A percentile compares a stretch with the other conserved stretches of the same genome.
These are phyloP conservation scores for Phaeosphaeriaceae sp. DNA, from an alignment of 2,329 filamentous ascomycete species.

Conservation along the genomic window DNA sequence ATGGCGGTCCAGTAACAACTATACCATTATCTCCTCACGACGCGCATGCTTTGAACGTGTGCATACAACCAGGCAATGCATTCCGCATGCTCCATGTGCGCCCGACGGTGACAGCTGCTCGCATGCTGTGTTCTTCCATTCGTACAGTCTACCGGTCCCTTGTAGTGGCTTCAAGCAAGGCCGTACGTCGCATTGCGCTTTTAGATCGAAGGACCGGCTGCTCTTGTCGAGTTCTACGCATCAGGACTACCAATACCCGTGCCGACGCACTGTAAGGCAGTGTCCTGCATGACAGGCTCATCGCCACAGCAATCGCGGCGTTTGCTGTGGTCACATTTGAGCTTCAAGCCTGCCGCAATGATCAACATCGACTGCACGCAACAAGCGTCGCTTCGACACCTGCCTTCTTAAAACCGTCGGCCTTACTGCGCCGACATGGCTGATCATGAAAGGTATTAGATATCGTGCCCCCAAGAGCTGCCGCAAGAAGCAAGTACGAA, in stretches of 20 bases:
- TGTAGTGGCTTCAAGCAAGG: too few relatives aligned
- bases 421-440: neutral
- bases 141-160: too few relatives aligned
- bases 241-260: neutral
- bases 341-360: neutral
- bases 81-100: neutral
- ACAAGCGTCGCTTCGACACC: neutral
- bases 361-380: neutral
- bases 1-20: neutral
- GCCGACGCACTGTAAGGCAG: too few relatives aligned
- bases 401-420: neutral
- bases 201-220: neutral
- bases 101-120: neutral
- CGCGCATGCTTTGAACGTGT: neutral
- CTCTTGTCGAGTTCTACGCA: neutral
- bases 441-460: neutral
- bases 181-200: too few relatives aligned
- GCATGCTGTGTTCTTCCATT: too few relatives aligned
- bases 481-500: too few relatives aligned
- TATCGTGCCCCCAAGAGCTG: neutral
- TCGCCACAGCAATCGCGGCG: neutral
- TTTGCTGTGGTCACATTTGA: neutral
- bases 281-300: neutral
- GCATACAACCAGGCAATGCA: neutral
- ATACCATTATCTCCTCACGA: neutral